These are phyloP conservation scores for Alopecurus myosuroides DNA, from an alignment of 176 grass and related monocot genomes.

Conservation along the genomic window DNA sequence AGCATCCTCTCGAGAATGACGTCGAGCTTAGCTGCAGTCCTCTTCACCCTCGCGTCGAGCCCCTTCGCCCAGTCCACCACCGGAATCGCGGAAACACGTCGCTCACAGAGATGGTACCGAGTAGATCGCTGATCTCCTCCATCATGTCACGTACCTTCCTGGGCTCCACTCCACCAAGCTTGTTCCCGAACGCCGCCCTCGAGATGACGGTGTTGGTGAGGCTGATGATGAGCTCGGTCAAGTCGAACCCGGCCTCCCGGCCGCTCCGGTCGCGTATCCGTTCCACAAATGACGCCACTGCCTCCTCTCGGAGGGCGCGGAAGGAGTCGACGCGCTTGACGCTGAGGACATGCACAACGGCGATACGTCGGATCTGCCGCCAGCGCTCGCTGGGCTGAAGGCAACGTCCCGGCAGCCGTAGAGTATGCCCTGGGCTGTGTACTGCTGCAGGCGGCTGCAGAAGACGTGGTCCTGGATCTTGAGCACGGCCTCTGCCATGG, in stretches of 20 bases:
- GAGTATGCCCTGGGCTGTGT: not conserved
- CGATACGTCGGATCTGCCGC: constrained; percentile 22
- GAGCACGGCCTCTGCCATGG: constrained; percentile 33
- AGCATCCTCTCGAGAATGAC: constrained; percentile 32
- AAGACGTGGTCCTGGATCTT: constrained; percentile 30
- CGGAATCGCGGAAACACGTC: constrained; percentile 22
- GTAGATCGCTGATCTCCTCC: not conserved
- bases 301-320: constrained; percentile 27
- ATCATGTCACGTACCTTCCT: not conserved
- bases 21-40: constrained; percentile 15
- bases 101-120: not conserved
- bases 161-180: not conserved
- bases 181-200: constrained; percentile 24
- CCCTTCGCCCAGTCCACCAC: constrained; percentile 32
- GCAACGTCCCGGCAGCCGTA: constrained; percentile 36
- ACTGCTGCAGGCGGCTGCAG: constrained; percentile 20
- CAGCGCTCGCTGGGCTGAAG: constrained; percentile 50
- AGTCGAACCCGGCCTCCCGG: not conserved
- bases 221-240: constrained; percentile 22
- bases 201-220: constrained; percentile 24
- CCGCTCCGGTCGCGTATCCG: not conserved
- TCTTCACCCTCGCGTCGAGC: constrained; percentile 20
- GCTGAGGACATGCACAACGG: constrained; percentile 35
- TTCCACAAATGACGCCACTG: constrained; percentile 15
- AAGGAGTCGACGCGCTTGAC: constrained; percentile 40